Base-by-base conservation (phyloP, 164 flowering plant species). In the Vitis labrusca region DNA sequence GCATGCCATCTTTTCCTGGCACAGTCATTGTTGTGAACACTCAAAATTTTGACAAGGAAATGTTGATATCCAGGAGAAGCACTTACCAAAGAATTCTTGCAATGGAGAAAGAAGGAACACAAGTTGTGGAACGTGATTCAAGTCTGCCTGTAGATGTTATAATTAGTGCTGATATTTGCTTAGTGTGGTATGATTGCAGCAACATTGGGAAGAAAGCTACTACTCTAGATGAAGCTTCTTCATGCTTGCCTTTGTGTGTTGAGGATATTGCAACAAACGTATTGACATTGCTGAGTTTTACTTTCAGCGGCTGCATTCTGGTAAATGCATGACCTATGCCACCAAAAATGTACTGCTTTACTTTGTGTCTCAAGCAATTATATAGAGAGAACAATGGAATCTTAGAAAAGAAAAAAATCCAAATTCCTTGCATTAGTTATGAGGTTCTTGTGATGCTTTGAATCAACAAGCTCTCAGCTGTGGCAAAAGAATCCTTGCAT, bases 51-150 rank as follows among this genome's bases (percentile, higher is more conserved):
- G 86, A 82, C 50, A 86, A 86, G 81, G 97, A 90, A 78, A 86
- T 91, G 97, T 79, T 93, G 67, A 79, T 91, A 69, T 93, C 93
- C 49, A 82, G 97, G 76, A 88, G 94, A 84, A 87, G 91, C 79
- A 83, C 98, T 54, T 95, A 93, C 75, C 97, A 91, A 71, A 87
- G 69, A 71, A 83, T 95, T 75, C 91, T 95, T 68, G 86, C 87
- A 60, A 66, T 88, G 89, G 99, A 93, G 85, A 90, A 88, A 80
- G 77, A 79, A 73, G 95, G 93, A 58, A 76, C 77, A 29, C 99
- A 93, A 76, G 91, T 95, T 64, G 87, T 90, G 58, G 99, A 93
- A 74, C 89, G 99, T 4, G 99, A 95, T 79, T 78, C 85, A 17
- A 63, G 75, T 76, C 76, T 90, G 51, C 98, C 99, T 60, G 94